A percentile compares a stretch with the other conserved stretches of the same genome.
phyloP scores from a whole-genome alignment of 1,284 basidiomycete species.

The Marasmius oreades region DNA sequence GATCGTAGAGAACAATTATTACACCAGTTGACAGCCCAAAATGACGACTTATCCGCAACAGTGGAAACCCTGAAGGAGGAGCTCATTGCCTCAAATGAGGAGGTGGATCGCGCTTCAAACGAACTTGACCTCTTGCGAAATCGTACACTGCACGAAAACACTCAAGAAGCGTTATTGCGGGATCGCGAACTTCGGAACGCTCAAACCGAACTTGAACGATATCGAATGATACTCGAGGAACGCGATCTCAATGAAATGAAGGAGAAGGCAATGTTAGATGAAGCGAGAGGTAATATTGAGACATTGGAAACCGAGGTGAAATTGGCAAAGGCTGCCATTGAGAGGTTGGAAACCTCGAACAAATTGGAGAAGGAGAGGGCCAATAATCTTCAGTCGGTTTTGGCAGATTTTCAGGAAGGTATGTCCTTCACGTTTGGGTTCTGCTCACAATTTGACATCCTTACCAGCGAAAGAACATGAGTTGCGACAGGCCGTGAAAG shows the following conservation, averaged over 20 bases:
- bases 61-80: conserved; percentile 78
- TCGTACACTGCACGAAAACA: conserved; percentile 55
- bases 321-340: conserved; percentile 54
- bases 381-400: conserved; percentile 84
- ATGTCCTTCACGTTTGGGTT: conserved; percentile 25
- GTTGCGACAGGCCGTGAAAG: conserved; percentile 73
- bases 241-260: conserved; percentile 79
- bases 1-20: conserved; percentile 85
- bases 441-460: conserved; percentile 16
- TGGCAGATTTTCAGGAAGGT: conserved; percentile 95
- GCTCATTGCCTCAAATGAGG: conserved; percentile 69
- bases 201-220: conserved; percentile 80
- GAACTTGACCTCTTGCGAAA: conserved; percentile 70
- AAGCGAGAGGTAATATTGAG: conserved; percentile 54
- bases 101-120: conserved; percentile 62
- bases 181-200: conserved; percentile 80
- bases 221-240: conserved; percentile 83
- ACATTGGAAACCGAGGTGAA: conserved; percentile 65
- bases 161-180: conserved; percentile 70
- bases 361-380: conserved; percentile 75
- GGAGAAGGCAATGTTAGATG: conserved; percentile 73
- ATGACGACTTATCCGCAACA: conserved; percentile 66
- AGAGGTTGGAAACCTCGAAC: conserved; percentile 52
- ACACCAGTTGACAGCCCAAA: conserved; percentile 71
- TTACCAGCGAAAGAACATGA: conserved; percentile 70